Evolutionary conservation across 208 protist species (phyloP), one percentile per base, ranked within the genome.

Genomic region (Leishmania aethiopica): DNA sequence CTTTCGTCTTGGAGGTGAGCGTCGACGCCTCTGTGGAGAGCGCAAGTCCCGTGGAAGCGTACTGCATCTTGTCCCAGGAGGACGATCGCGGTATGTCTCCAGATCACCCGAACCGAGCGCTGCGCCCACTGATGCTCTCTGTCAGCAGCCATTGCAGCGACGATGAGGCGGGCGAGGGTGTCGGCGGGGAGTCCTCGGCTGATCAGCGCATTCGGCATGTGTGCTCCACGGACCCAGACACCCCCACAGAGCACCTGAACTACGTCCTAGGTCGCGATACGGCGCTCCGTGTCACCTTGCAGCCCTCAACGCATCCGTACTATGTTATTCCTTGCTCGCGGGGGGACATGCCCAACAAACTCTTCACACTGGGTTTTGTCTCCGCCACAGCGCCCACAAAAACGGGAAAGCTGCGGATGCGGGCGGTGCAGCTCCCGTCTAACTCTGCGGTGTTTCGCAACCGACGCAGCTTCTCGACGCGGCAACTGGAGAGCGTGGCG

Each of bases 51-150:
- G 78, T 90, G n/a, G 83, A 91, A 69, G 86, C 83, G 25, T 86
- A 88, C 77, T 82, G 88, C 49, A 75, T 86, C 22, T 82, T 95
- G 28, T 89, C 89, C 32, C 92, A 95, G 83, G 88, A 91, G 75
- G 91, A 94, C 69, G 88, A 92, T 73, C 89, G 91, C n/a, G 89
- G 91, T 11, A 59, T 88, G 53, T 35, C 81, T 3, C 55, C 81
- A n/a, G 67, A 79, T 37, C 55, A 84, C 47, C 86, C 85, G 28
- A 88, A 90, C 35, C 75, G 81, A n/a, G 69, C 59, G 1, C 80
- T 89, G 19, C 67, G 66, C 13, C 86, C 91, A 7, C 81, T 94
- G 1, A 90, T 93, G 89, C 60, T 92, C 19, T 82, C 77, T 77
- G 83, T 93, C 42, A 82, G 70, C 60, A 77, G 32, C 64, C 77